Evolutionary conservation across 1,284 basidiomycete genomes (phyloP).

Genomic region (Ceratobasidium theobromae): DNA sequence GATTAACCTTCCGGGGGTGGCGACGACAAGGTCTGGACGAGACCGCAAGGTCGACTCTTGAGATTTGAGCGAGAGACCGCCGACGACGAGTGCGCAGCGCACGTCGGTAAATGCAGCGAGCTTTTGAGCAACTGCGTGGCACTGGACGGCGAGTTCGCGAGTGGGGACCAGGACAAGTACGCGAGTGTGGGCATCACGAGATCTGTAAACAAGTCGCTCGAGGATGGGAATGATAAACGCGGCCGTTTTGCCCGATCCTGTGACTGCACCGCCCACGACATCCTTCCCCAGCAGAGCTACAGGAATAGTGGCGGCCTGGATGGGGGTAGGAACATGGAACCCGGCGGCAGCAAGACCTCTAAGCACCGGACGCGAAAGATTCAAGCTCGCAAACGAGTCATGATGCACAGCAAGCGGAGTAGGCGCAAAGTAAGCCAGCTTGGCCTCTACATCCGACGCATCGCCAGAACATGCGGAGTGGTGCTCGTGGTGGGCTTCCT

Average conservation of each 20-base stretch:
- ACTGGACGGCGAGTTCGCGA: slow-evolving; percentile 92
- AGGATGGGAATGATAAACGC: slow-evolving; percentile 94
- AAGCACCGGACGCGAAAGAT: slow-evolving; percentile 85
- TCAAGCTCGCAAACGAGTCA: slow-evolving; percentile 82
- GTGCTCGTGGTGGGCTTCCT: slow-evolving; percentile 42
- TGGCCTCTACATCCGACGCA: slow-evolving; percentile 67
- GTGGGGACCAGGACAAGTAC: slow-evolving; percentile 93
- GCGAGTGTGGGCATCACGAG: slow-evolving; percentile 87
- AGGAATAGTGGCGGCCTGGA: slow-evolving; percentile 90
- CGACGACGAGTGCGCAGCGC: slow-evolving; percentile 83
- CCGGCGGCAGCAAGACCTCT: slow-evolving; percentile 82
- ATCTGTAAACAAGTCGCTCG: slow-evolving; percentile 86
- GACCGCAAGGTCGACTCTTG: slow-evolving; percentile 84
- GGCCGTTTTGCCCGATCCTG: slow-evolving; percentile 95
- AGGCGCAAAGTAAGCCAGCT: slow-evolving; percentile 81
- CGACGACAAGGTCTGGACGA: slow-evolving; percentile 90
- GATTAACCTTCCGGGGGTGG: slow-evolving; percentile 94
- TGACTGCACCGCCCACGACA: slow-evolving; percentile 92
- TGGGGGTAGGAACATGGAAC: slow-evolving; percentile 89
- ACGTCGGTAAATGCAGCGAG: slow-evolving; percentile 87
- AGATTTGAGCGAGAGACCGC: slow-evolving; percentile 87
- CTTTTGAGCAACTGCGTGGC: slow-evolving; percentile 86
- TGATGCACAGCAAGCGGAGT: slow-evolving; percentile 47
- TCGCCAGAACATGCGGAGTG: slow-evolving; percentile 45
- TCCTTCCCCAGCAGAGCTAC: slow-evolving; percentile 93